phyloP scores from a whole-genome alignment of 2,329 filamentous ascomycete species.

The Fusarium abutilonis region DNA sequence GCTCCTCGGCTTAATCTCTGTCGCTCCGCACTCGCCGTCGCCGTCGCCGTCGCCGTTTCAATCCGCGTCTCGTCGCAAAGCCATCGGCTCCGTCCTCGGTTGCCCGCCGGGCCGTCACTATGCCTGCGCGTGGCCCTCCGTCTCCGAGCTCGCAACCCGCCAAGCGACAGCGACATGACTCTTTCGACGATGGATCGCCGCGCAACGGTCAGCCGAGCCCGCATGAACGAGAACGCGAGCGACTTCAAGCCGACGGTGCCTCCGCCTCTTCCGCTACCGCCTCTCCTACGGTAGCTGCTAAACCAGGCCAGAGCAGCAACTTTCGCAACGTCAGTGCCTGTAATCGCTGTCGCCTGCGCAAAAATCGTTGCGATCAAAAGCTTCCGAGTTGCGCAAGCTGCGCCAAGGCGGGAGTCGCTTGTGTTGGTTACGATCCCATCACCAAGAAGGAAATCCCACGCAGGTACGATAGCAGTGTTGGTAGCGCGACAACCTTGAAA shows the following conservation, averaged over 20 bases:
- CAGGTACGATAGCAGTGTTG: constrained; percentile 68
- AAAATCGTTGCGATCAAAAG: constrained; percentile 94
- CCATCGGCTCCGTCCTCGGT: constrained; percentile 36
- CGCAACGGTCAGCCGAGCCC: constrained; percentile 46
- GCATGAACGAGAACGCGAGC: constrained; percentile 39
- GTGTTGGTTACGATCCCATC: constrained; percentile 95
- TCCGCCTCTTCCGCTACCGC: constrained; percentile 45
- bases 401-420: constrained; percentile 90
- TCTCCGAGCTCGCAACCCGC: constrained; percentile 62
- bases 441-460: constrained; percentile 95
- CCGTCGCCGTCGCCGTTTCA: constrained; percentile 8
- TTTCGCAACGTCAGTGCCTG: constrained; percentile 94
- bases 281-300: constrained; percentile 47
- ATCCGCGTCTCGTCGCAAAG: constrained; percentile 26
- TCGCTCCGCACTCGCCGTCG: constrained; percentile 8
- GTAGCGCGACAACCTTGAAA: constrained; percentile 13
- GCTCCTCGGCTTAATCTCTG: constrained; percentile 5
- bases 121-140: constrained; percentile 60
- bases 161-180: constrained; percentile 67
- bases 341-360: constrained; percentile 89
- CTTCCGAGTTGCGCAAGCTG: constrained; percentile 91
- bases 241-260: constrained; percentile 47
- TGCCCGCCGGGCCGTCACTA: constrained; percentile 47
- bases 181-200: constrained; percentile 59
- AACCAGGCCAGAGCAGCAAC: constrained; percentile 68